Evolutionary conservation across 1,284 basidiomycete genomes (phyloP).

Genomic region (Irpex rosettiformis): DNA sequence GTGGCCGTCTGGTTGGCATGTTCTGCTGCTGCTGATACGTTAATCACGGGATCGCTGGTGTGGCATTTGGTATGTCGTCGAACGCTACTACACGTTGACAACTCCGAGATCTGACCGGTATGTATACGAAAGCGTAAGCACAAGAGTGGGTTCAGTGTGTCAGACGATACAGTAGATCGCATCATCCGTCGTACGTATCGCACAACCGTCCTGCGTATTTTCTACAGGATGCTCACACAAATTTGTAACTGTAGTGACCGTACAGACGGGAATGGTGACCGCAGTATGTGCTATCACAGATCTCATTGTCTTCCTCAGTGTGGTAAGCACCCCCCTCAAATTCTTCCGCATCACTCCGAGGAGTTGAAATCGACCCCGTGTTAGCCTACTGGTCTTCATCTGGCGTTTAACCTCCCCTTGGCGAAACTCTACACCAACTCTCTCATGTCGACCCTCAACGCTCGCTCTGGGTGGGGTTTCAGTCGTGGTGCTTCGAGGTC

Average conservation of each 20-base stretch:
- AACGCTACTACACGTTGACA: too few relatives aligned
- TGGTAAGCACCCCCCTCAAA: slow-evolving; percentile 17
- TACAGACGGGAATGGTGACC: slow-evolving; percentile 37
- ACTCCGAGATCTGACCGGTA: too few relatives aligned
- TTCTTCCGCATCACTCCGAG: neutral
- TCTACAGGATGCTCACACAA: too few relatives aligned
- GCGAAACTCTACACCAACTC: slow-evolving; percentile 43
- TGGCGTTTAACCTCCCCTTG: slow-evolving; percentile 39
- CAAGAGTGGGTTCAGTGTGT: slow-evolving; percentile 4
- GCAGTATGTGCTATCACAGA: slow-evolving; percentile 17
- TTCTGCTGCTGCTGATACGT: slow-evolving; percentile 31
- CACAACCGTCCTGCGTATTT: neutral
- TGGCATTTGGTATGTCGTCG: slow-evolving; percentile 32
- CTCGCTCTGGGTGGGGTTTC: slow-evolving; percentile 28
- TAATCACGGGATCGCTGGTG: slow-evolving; percentile 33
- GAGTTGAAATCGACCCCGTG: neutral
- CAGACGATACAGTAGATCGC: slow-evolving; percentile 2
- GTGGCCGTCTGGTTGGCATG: slow-evolving; percentile 18
- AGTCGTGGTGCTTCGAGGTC: neutral
- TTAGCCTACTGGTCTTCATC: slow-evolving; percentile 21
- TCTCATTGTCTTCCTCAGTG: slow-evolving; percentile 8
- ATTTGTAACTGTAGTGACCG: slow-evolving; percentile 17
- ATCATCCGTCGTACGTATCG: slow-evolving; percentile 4
- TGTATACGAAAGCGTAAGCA: slow-evolving; percentile 8
- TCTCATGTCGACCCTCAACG: slow-evolving; percentile 40